A percentile compares a stretch with the other conserved stretches of the same genome.
phyloP scores from a whole-genome alignment of 2,329 filamentous ascomycete species.

The Aspergillus proliferans region DNA sequence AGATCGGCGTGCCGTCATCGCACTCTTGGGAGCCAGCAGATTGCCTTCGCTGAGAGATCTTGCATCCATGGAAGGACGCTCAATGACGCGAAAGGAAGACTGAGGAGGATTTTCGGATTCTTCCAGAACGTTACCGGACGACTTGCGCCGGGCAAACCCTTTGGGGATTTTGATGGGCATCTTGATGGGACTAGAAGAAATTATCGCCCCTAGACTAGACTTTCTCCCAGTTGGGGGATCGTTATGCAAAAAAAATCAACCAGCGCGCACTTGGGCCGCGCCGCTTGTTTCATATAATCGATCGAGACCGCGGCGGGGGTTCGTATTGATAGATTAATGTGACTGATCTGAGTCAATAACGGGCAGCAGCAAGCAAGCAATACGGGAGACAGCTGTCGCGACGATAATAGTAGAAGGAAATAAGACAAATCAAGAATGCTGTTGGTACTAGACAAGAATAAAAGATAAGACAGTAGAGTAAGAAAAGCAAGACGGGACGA shows the following conservation, averaged over 20 bases:
- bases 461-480: too few relatives aligned
- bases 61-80: constrained; percentile 41
- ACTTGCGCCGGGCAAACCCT: constrained; percentile 49
- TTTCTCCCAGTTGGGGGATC: constrained; percentile 9
- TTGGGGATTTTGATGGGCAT: constrained; percentile 55
- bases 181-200: constrained; percentile 3
- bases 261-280: background rate
- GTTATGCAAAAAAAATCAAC: constrained; percentile 2
- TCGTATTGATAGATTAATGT: background rate
- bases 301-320: background rate
- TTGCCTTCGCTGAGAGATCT: constrained; percentile 40
- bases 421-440: too few relatives aligned
- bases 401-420: too few relatives aligned
- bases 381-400: too few relatives aligned
- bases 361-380: too few relatives aligned
- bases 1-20: constrained; percentile 27
- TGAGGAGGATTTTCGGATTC: constrained; percentile 36
- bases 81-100: constrained; percentile 50
- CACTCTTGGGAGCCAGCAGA: constrained; percentile 21
- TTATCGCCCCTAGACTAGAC: background rate
- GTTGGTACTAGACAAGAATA: too few relatives aligned
- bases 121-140: constrained; percentile 49
- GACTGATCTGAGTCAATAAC: background rate
- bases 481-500: too few relatives aligned
- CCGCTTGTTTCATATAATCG: constrained; percentile 1